These are phyloP conservation scores for Bryoglossum gracile DNA, from an alignment of 495 filamentous ascomycete species.

Conservation along the genomic window DNA sequence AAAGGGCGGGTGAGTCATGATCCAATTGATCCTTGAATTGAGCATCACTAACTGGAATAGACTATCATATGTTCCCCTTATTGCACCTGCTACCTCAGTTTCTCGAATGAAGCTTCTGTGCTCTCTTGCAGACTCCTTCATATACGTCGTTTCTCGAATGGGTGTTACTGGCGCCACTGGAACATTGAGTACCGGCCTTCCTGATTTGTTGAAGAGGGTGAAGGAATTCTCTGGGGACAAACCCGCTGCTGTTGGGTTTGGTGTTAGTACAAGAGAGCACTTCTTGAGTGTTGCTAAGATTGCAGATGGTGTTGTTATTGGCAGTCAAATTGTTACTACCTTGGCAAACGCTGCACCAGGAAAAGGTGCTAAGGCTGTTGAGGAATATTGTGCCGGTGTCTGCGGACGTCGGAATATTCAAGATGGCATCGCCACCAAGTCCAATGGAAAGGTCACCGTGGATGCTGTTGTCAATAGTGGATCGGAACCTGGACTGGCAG, in stretches of 20 bases:
- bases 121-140: slow-evolving; percentile 96
- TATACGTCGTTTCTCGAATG: slow-evolving; percentile 98
- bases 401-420: slow-evolving; percentile 51
- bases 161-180: slow-evolving; percentile 91
- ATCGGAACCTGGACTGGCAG: slow-evolving; percentile 52
- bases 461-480: slow-evolving; percentile 56
- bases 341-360: slow-evolving; percentile 64
- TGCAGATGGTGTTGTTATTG: slow-evolving; percentile 95
- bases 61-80: slow-evolving; percentile 89
- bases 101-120: slow-evolving; percentile 89
- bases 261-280: slow-evolving; percentile 91
- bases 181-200: slow-evolving; percentile 68
- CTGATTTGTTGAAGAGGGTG: slow-evolving; percentile 74
- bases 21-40: slow-evolving; percentile 2
- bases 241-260: slow-evolving; percentile 89
- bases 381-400: slow-evolving; percentile 80
- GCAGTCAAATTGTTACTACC: slow-evolving; percentile 72
- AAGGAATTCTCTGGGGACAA: slow-evolving; percentile 86
- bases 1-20: slow-evolving; percentile 51
- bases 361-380: slow-evolving; percentile 63
- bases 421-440: slow-evolving; percentile 42
- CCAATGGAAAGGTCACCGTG: slow-evolving; percentile 60
- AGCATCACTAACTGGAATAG: slow-evolving; percentile 31
- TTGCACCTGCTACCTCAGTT: slow-evolving; percentile 91
- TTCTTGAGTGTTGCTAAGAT: slow-evolving; percentile 77